Base-by-base conservation (phyloP, 805 yeast genomes). In the Saturnispora hagleri region DNA sequence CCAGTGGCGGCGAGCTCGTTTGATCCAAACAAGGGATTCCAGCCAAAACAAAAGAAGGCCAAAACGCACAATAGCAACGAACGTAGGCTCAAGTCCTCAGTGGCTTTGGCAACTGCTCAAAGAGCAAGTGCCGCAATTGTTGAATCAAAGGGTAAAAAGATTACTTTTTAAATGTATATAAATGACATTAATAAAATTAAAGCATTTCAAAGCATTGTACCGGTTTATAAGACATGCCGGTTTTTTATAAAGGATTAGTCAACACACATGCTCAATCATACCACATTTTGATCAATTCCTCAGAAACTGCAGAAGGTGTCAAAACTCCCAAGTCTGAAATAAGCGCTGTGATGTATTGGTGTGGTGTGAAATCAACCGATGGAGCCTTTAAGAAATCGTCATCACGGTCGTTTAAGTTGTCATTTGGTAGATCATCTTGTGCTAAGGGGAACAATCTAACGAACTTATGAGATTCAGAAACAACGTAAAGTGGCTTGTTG, bases 261-360 rank as follows among this genome's bases (percentile, higher is more conserved):
- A 41, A 18, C 20, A 46, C 43, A 24, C 8, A 20, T n/a, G 18
- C 10, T 66, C 66, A 90, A 68, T 90, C 97, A 62, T 89, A 90
- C 97, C 97, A 93, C 81, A 93, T 89, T 70, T 93, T 93, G 66
- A 93, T 93, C 68, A 93, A 77, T 70, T 93, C 99, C 67, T 93
- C 99, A n/a, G 96, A 85, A 20, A 93, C 99, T 0, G 98, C 98
- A 54, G 96, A 85, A 12, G 99, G 97, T 6, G 99, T 93, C 58
- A 93, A 75, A 1, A 93, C 97, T 17, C 99, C 99, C 57, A 93
- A 73, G 66, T 93, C 99, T 3, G 99, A 91, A 54, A 93, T 89
- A 58, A 93, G 76, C 3, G 98, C 98, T 3, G 99, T 93, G 50
- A 93, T 86, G 62, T 84, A 89, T 60, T 90, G 91, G 68, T 93